Conservation (phyloP, 202 grass and related monocot genomes). For the Setaria italica region DNA sequence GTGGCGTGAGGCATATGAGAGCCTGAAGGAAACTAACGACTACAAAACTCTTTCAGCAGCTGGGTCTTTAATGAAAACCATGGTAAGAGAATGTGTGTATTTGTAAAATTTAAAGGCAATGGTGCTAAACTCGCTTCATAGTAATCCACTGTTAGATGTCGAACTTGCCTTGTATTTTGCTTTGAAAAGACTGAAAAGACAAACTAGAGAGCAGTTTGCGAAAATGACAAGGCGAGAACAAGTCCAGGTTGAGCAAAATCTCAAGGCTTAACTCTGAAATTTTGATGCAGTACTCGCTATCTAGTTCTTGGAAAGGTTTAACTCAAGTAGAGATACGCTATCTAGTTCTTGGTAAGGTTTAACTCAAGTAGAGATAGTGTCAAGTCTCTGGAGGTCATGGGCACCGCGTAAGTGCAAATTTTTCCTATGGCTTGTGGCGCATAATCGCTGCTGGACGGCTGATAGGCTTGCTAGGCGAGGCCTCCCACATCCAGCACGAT, state of each 20-base stretch:
- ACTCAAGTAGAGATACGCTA: slow-evolving; percentile 12
- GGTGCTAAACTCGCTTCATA: not conserved
- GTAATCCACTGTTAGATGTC: slow-evolving; percentile 17
- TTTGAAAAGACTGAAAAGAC: slow-evolving; percentile 11
- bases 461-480: too few relatives aligned
- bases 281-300: slow-evolving; percentile 4
- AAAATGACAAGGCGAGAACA: not conserved
- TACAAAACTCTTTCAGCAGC: slow-evolving; percentile 88
- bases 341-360: slow-evolving; percentile 28
- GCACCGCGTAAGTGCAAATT: too few relatives aligned
- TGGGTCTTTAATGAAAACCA: slow-evolving; percentile 86
- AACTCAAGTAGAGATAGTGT: slow-evolving; percentile 21
- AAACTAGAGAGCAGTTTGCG: slow-evolving; percentile 12
- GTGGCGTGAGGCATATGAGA: slow-evolving; percentile 86
- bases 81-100: slow-evolving; percentile 60
- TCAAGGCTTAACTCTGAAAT: slow-evolving; percentile 24
- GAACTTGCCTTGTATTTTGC: slow-evolving; percentile 25
- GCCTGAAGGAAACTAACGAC: slow-evolving; percentile 80
- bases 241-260: slow-evolving; percentile 15
- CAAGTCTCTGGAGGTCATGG: not conserved
- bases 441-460: too few relatives aligned
- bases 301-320: slow-evolving; percentile 28
- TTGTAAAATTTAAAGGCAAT: not conserved
- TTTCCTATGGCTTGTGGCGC: too few relatives aligned
- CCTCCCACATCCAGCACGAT: too few relatives aligned